Evolutionary conservation across 768 basidiomycete species (phyloP), one percentile per base, ranked within the genome.

Genomic region (Lactarius pseudohatsudake): DNA sequence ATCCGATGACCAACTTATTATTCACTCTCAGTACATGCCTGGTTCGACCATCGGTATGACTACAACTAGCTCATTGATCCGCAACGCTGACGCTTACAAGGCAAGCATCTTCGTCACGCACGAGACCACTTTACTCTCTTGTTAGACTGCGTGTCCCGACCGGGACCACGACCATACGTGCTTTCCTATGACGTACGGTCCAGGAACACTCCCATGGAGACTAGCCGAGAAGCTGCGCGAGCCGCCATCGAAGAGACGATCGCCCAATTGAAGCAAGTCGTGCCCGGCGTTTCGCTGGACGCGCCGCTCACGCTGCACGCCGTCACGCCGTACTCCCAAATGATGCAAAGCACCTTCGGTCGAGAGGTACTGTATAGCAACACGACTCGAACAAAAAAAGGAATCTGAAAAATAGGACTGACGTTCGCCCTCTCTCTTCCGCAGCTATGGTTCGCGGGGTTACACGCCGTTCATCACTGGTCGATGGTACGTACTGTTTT

Each of bases 401-500:
- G 20, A n/a, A 22, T 16, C 3, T 13, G 3, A 57, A 57, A 38
- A 40, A 58, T 36, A 11, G 30, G 36, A 40, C 36, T 58, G n/a
- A 58, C 57, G 7, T 40, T 38, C 13, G 13, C 36, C 64, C 18
- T 40, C 53, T 57, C 13, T 50, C 66, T 26, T 53, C 41, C 53
- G 15, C 38, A 93, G 91, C 77, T 94, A 20, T 94, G 92, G 92
- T 94, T 94, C 75, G 84, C 86, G n/a, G 86, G 82, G 28, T 77
- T 94, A 38, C 92, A 94, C 72, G 92, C 92, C 53, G 88, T 94
- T 30, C 92, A 94, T 76, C 92, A 94, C 74, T 94, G 91, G 91
- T 92, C 91, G 22, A 92, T 92, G 89, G 90, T 91, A 74, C 70
- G 90, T 91, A 74, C 70, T 83, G 71, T 16, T 26, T 32, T 5